Evolutionary conservation across 768 basidiomycete species (phyloP), one percentile per base, ranked within the genome.

Genomic region (Boletus fagicola): DNA sequence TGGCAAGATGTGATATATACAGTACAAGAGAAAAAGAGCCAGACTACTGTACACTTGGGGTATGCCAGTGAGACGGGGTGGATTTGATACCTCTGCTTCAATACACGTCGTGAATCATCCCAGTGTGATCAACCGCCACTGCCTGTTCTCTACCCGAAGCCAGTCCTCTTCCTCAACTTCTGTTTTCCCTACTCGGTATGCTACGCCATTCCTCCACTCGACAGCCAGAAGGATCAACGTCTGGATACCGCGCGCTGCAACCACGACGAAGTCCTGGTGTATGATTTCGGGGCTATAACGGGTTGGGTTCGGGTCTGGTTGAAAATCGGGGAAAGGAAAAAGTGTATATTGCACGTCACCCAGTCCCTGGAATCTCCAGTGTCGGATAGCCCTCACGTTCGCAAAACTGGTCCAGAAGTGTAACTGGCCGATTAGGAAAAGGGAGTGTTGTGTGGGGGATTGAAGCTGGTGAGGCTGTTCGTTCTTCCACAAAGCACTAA

Each of bases 401-500:
- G 50, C 62, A 42, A 39, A 11, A 33, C 53, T 55, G 3, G 62
- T 64, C 62, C 62, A 64, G 15, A 64, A 64, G 30, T 28, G 22
- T 6, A 64, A 22, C 2, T 50, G 62, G 11, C 62, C 62, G 1
- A 55, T 35, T 43, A 4, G 36, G 2, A 5, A 3, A 1, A 15
- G 15, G 15, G 24, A 15, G 26, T 15, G 13, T 16, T 26, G 43
- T 2, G 47, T 9, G 4, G 18, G 38, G 18, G 5, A 2, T 16
- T 9, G 18, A 39, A 22, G 22, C 13, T n/a, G 42, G 5, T 33
- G 10, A 22, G 18, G 13, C 1, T 38, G 20, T 2, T 31, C 24
- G 20, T 30, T 6, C 35, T 38, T 39, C 59, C 51, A 59, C 10
- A 13, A 9, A 10, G 20, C 11, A 2, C 3, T 50, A 48, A 12